Evolutionary conservation across 768 basidiomycete genomes (phyloP).

Genomic region (Mycena crocata): DNA sequence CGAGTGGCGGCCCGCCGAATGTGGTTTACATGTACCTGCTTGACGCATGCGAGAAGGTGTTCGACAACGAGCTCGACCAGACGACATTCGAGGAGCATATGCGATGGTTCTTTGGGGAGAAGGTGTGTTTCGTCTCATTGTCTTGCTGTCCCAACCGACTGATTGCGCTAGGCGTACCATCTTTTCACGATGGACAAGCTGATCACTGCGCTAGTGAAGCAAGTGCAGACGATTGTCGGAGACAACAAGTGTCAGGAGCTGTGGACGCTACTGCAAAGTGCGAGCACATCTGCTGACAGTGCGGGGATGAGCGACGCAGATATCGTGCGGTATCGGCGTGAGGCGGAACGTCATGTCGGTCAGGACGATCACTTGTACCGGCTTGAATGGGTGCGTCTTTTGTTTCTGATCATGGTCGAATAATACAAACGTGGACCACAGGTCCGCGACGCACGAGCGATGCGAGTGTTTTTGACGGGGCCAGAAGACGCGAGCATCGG

Average conservation of each 20-base stretch:
- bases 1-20: slow-evolving; percentile 57
- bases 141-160: slow-evolving; percentile 25
- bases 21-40: slow-evolving; percentile 91
- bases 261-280: slow-evolving; percentile 77
- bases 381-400: slow-evolving; percentile 77
- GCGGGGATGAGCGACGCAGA: slow-evolving; percentile 68
- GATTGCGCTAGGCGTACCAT: slow-evolving; percentile 78
- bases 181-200: slow-evolving; percentile 96
- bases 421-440: slow-evolving; percentile 43
- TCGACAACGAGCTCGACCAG: slow-evolving; percentile 93
- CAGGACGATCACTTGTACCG: slow-evolving; percentile 83
- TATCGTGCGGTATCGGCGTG: slow-evolving; percentile 80
- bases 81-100: slow-evolving; percentile 95
- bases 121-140: slow-evolving; percentile 56
- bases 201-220: slow-evolving; percentile 90
- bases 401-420: slow-evolving; percentile 7
- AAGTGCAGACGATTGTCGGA: slow-evolving; percentile 88
- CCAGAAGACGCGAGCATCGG: slow-evolving; percentile 74
- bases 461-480: slow-evolving; percentile 72
- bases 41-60: slow-evolving; percentile 92
- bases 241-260: slow-evolving; percentile 92
- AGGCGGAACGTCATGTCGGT: slow-evolving; percentile 81
- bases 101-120: slow-evolving; percentile 93
- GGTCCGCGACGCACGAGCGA: slow-evolving; percentile 65
- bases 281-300: slow-evolving; percentile 56